Conservation (phyloP, 1,139 yeast genomes). For the Pneumocystis carinii region DNA sequence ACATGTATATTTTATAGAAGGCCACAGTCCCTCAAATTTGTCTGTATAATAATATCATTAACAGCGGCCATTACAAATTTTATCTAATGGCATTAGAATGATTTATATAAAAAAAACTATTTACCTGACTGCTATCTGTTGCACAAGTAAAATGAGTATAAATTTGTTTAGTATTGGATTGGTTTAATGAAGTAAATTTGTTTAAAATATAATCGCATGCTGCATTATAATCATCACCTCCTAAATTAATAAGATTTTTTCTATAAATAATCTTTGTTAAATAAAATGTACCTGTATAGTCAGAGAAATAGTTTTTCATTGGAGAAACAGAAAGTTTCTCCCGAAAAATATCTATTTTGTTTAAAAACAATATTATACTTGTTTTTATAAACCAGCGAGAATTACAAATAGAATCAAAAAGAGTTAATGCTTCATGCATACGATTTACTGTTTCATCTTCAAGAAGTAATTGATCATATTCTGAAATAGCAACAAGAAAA, state of each 20-base stretch:
- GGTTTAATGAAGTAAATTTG: constrained; percentile 40
- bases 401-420: constrained; percentile 73
- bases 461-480: constrained; percentile 78
- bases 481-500: constrained; percentile 79
- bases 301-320: constrained; percentile 54
- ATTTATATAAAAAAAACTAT: not conserved
- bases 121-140: constrained; percentile 39
- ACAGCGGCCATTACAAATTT: constrained; percentile 81
- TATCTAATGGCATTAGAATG: constrained; percentile 35
- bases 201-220: constrained; percentile 55
- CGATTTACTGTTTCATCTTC: constrained; percentile 84
- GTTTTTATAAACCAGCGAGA: constrained; percentile 74
- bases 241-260: not conserved
- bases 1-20: constrained; percentile 21
- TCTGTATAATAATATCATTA: constrained; percentile 77
- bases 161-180: constrained; percentile 46
- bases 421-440: constrained; percentile 74
- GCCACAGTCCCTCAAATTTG: constrained; percentile 71
- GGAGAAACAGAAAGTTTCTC: constrained; percentile 52
- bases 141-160: constrained; percentile 93
- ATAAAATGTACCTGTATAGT: constrained; percentile 28
- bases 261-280: constrained; percentile 11
- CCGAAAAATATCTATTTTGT: constrained; percentile 71
- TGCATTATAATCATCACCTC: constrained; percentile 41
- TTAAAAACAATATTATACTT: constrained; percentile 75